Evolutionary conservation across 257 asterid genomes (phyloP).

Genomic region (Knoxia roxburghii): DNA sequence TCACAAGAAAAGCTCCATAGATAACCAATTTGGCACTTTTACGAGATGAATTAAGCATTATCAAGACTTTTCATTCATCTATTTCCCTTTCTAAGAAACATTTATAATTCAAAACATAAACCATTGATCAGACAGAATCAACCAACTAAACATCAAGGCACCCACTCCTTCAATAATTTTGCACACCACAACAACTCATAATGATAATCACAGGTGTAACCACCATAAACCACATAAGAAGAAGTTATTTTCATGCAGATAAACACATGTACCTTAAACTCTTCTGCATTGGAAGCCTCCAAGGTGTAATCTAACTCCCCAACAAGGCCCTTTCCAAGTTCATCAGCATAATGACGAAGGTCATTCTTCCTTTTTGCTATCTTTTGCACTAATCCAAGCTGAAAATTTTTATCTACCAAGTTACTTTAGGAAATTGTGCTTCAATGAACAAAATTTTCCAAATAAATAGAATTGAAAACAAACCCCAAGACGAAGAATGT

Average conservation of each 20-base stretch:
- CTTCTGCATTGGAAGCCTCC: slow-evolving; percentile 89
- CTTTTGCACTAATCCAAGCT: slow-evolving; percentile 84
- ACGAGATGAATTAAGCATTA: not conserved
- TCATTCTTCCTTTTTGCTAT: slow-evolving; percentile 81
- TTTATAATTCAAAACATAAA: not conserved
- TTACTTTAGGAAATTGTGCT: slow-evolving; percentile 27
- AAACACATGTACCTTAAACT: slow-evolving; percentile 53
- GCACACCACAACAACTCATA: not conserved
- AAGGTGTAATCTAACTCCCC: slow-evolving; percentile 93
- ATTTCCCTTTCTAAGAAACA: not conserved
- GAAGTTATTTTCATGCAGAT: not conserved
- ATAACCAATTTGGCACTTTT: not conserved
- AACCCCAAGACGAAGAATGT: slow-evolving; percentile 93
- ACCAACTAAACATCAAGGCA: not conserved
- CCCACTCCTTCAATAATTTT: not conserved
- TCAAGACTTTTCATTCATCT: not conserved
- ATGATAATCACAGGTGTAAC: not conserved
- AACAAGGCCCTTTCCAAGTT: slow-evolving; percentile 87
- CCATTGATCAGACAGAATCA: not conserved
- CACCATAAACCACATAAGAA: not conserved
- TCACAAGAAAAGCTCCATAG: not conserved
- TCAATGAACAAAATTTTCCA: slow-evolving; percentile 9
- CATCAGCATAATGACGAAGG: slow-evolving; percentile 88
- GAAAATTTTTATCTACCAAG: slow-evolving; percentile 27
- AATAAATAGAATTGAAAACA: slow-evolving; percentile 29